phyloP scores from a whole-genome alignment of 1,284 basidiomycete species.

The Mycena citricolor region DNA sequence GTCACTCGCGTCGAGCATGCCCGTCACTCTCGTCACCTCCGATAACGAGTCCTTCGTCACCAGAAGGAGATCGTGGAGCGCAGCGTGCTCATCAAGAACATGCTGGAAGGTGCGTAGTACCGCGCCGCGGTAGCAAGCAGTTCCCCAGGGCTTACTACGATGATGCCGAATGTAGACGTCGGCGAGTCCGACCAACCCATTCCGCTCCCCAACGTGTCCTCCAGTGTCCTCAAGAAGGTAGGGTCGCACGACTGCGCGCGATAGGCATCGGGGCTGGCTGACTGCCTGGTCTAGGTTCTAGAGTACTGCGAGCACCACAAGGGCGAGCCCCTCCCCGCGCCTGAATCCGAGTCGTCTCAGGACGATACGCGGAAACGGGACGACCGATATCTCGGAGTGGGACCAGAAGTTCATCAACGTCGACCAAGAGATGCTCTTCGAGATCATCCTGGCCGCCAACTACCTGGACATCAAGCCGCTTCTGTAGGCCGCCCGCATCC shows the following conservation, averaged over 20 bases:
- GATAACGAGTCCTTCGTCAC: conserved; percentile 96
- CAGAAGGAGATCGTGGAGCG: conserved; percentile 93
- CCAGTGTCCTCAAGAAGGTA: conserved; percentile 95
- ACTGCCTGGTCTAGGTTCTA: conserved; percentile 78
- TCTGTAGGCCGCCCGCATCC: conserved; percentile 60
- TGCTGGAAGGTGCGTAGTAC: conserved; percentile 85
- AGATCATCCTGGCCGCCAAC: conserved; percentile 99
- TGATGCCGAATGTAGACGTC: conserved; percentile 70
- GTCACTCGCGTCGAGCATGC: no score
- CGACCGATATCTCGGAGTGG: conserved; percentile 98
- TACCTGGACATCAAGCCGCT: conserved; percentile 99
- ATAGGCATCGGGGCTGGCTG: no score
- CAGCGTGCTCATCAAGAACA: conserved; percentile 97
- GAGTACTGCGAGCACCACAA: conserved; percentile 99
- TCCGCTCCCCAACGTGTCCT: conserved; percentile 95
- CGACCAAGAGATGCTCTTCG: conserved; percentile 97
- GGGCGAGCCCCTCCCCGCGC: conserved; percentile 89
- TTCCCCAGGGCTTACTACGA: no score
- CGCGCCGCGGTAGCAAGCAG: conserved; percentile 10
- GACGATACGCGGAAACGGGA: conserved; percentile 97
- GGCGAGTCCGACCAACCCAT: conserved; percentile 92
- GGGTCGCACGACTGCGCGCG: no score
- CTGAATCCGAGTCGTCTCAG: conserved; percentile 76
- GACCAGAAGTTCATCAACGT: conserved; percentile 98
- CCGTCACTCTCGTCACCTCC: conserved; percentile 88